A percentile compares a stretch with the other conserved stretches of the same genome.
These are phyloP conservation scores for Trichothecium sympodiale DNA, from an alignment of 2,329 filamentous ascomycete species.

Conservation along the genomic window DNA sequence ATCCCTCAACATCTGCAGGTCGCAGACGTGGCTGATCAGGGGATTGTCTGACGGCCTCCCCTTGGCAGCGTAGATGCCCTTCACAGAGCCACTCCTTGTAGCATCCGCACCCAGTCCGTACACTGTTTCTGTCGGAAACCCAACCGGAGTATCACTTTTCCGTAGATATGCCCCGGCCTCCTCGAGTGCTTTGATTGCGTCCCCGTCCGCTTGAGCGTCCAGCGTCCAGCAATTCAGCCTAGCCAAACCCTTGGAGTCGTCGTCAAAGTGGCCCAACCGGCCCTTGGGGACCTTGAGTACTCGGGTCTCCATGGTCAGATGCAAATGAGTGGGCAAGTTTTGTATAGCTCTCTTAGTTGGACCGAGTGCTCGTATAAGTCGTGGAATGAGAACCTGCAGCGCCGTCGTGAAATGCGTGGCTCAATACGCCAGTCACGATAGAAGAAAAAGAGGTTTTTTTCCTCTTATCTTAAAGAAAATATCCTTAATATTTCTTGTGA, in stretches of 20 bases:
- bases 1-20: constrained; percentile 61
- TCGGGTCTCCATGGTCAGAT: constrained; percentile 28
- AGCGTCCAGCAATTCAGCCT: constrained; percentile 33
- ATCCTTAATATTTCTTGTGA: too few species aligned
- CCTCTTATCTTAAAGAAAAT: background rate
- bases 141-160: constrained; percentile 64
- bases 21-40: constrained; percentile 83
- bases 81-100: constrained; percentile 70
- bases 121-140: constrained; percentile 95
- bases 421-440: too few species aligned
- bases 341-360: too few species aligned
- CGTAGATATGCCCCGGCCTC: constrained; percentile 57
- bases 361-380: constrained; percentile 6
- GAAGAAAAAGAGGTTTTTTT: too few species aligned
- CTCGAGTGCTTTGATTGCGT: constrained; percentile 33
- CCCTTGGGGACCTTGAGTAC: constrained; percentile 22
- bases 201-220: constrained; percentile 10
- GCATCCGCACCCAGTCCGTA: constrained; percentile 96
- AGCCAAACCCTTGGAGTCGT: constrained; percentile 13
- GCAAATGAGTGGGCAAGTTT: too few species aligned
- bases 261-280: constrained; percentile 23
- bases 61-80: constrained; percentile 88
- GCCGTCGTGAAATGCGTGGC: too few species aligned
- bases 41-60: constrained; percentile 88
- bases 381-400: background rate